Evolutionary conservation across 768 basidiomycete species (phyloP), one percentile per base, ranked within the genome.

Genomic region (Auriculariales sp.): DNA sequence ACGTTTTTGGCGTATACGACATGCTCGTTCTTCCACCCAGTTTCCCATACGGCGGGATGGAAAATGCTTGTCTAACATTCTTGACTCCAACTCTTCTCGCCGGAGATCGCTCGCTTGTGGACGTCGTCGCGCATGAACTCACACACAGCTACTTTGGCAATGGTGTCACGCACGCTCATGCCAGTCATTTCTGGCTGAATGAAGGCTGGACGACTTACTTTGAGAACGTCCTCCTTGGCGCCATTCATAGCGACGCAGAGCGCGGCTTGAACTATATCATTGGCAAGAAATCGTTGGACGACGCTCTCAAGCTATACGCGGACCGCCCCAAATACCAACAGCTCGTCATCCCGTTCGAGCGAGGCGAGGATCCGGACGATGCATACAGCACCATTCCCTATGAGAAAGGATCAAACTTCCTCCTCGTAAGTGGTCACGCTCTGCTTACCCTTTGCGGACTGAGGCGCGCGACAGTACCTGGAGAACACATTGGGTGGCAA

Each of bases 141-240:
- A 79, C 81, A 0, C 86, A 97, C 60, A 86, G 84, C 2, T 95
- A 83, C 80, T 93, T 90, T 53, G 90, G 90, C n/a, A 92, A 93
- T 60, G 84, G 86, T 22, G 77, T 90, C 50, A 88, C 85, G 83
- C 81, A 84, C 49, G 80, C 81, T 0, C 65, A 87, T 54, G 78
- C 84, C 0, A 75, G 77, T 0, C 83, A 87, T 63, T 89, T 88
- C 66, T 89, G 86, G 85, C 75, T 91, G 32, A 91, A 90, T 61
- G 86, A 92, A 68, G 65, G 90, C 25, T 93, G 87, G 83, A 95
- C 93, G 28, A 92, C 87, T 0, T 97, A 92, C 59, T 80, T 87
- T 28, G 93, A 98, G 61, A 79, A 91, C 14, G 65, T 94, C 6
- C 68, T 94, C 39, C 78, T 78, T 45, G 72, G 80, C 54, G 66